Conservation (phyloP, 768 basidiomycete genomes). For the Rossbeevera mucosa region DNA sequence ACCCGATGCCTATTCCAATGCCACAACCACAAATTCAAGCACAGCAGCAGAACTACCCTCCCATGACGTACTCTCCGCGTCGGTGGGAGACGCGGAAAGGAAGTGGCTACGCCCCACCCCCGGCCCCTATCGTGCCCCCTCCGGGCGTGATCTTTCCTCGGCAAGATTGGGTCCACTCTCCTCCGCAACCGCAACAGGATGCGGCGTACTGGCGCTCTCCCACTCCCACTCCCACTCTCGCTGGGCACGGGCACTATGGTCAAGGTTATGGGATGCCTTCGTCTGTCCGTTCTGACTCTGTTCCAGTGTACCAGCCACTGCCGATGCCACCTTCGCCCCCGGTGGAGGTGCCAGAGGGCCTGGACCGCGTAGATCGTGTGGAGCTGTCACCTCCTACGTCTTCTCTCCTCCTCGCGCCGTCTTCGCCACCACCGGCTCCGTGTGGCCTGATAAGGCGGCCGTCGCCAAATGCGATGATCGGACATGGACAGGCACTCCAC, state of each 20-base stretch:
- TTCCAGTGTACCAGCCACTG: not conserved
- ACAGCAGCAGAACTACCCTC: not conserved
- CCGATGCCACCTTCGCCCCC: not conserved
- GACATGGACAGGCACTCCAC: constrained; percentile 4
- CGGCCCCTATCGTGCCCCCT: constrained; percentile 19
- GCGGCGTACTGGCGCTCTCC: constrained; percentile 6
- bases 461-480: constrained; percentile 8
- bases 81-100: constrained; percentile 15
- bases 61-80: not conserved
- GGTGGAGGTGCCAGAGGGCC: not conserved
- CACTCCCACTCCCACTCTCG: not conserved
- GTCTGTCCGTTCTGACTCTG: not conserved
- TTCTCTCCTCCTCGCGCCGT: constrained; percentile 14
- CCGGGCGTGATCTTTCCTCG: constrained; percentile 24
- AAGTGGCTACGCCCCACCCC: constrained; percentile 1
- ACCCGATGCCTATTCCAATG: constrained; percentile 5
- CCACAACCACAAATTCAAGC: constrained; percentile 7
- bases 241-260: not conserved
- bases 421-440: constrained; percentile 9
- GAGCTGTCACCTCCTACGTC: constrained; percentile 6
- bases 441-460: constrained; percentile 14
- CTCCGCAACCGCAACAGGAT: not conserved
- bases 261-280: not conserved
- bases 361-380: not conserved
- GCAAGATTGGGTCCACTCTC: constrained; percentile 13